Base-by-base conservation (phyloP, 202 grass and related monocot genomes). In the Zizania palustris region DNA sequence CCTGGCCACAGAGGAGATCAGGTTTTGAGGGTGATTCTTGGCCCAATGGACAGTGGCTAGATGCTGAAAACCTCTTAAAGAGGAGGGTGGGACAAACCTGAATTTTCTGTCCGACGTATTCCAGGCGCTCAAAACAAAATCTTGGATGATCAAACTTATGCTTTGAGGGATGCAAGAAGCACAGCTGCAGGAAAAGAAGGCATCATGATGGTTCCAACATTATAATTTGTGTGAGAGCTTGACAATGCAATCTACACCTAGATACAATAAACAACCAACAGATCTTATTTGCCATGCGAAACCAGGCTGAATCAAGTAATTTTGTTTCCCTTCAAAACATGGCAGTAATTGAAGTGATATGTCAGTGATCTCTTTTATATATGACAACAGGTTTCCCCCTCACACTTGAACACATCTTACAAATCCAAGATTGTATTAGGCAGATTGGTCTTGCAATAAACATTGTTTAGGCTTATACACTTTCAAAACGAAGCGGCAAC, bases 61-160 rank as follows among this genome's bases (percentile, higher is more conserved):
- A 71, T 16, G 41, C n/a, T 59, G 19, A 67, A 74, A 75, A 80
- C 0, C 3, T 51, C 42, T 42, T 22, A 42, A 34, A 42, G 56
- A 45, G 28, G 28, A 28, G 20, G 37, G 44, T 61, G 50, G 42
- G 69, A 19, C 33, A 66, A 75, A 99, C 96, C 96, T 99, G 96
- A 85, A 99, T 92, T 75, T 99, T 99, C 80, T 99, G 96, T 8
- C 96, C 96, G 22, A 93, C 89, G 46, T 95, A 99, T 70, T 99
- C 96, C 60, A 99, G 83, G 3, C 96, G 85, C 77, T 99, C 96
- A 16, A 88, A 92, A 78, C 96, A 99, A 81, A 99, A 99, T 86
- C 96, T 91, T 60, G 96, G 96, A 81, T 98, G 96, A 84, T 98
- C 96, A 77, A 95, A 95, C 59, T 99, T 99, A 68, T 99, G 85